Evolutionary conservation across 164 flowering plant genomes (phyloP).

Genomic region (Macadamia integrifolia): DNA sequence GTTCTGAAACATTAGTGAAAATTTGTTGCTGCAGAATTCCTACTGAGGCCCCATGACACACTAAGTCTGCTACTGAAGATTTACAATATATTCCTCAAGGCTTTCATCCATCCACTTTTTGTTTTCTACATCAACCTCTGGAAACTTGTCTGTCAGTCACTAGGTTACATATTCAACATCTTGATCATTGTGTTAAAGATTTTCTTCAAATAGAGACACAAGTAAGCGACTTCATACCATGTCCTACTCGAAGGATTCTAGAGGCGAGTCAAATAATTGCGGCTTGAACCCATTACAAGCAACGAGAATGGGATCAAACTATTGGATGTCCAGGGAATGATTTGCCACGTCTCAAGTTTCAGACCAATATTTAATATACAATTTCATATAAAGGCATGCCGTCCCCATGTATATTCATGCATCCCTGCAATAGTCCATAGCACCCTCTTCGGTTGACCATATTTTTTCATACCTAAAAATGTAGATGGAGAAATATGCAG

Average conservation of each 20-base stretch:
- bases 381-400: too few relatives aligned
- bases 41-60: constrained; percentile 30
- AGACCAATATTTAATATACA: too few relatives aligned
- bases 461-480: too few relatives aligned
- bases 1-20: background rate
- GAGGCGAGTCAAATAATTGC: background rate
- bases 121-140: constrained; percentile 36
- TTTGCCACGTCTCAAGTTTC: too few relatives aligned
- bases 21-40: constrained; percentile 40
- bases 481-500: too few relatives aligned
- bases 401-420: too few relatives aligned
- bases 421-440: too few relatives aligned
- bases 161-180: constrained; percentile 19
- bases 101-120: constrained; percentile 33
- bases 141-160: constrained; percentile 17
- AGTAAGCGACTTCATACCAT: constrained; percentile 4
- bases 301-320: too few relatives aligned
- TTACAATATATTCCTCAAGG: constrained; percentile 27
- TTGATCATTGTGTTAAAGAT: constrained; percentile 19
- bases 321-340: too few relatives aligned
- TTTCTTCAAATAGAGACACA: background rate
- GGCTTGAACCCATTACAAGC: too few relatives aligned
- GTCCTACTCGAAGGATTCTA: background rate
- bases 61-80: constrained; percentile 19
- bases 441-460: too few relatives aligned